Evolutionary conservation across 768 basidiomycete species (phyloP).

Genomic region (button mushroom (Agaricus bisporus)): DNA sequence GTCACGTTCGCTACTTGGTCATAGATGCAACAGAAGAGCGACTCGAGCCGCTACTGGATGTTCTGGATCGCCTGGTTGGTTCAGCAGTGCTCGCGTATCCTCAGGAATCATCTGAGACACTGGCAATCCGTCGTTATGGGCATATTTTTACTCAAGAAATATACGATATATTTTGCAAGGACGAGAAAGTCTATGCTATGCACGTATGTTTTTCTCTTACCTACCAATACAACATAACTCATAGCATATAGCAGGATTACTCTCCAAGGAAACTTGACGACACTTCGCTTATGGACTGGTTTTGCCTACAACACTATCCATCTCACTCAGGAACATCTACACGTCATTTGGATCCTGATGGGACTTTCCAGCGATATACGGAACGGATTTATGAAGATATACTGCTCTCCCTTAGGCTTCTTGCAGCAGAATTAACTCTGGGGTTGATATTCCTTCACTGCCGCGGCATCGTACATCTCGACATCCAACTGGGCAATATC

Average conservation of each 20-base stretch:
- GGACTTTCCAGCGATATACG: neutral
- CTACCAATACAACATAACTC: neutral
- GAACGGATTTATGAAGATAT: neutral
- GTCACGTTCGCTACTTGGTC: neutral
- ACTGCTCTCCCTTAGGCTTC: slow-evolving; percentile 18
- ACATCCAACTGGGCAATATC: slow-evolving; percentile 65
- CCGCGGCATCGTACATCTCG: slow-evolving; percentile 61
- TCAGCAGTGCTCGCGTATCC: neutral
- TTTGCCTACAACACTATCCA: neutral
- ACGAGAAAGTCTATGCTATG: neutral
- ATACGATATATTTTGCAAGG: neutral
- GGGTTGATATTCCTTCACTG: slow-evolving; percentile 40
- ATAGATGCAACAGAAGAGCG: neutral
- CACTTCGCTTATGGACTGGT: neutral
- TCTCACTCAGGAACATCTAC: neutral
- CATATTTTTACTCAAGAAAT: neutral
- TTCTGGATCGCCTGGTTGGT: neutral
- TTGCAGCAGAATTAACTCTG: slow-evolving; percentile 27
- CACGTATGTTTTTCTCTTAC: neutral
- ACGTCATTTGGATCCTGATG: slow-evolving; percentile 4
- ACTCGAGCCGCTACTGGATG: neutral
- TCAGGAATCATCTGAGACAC: neutral
- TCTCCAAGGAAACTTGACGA: neutral
- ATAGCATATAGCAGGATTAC: neutral
- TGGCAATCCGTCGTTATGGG: neutral